These are phyloP conservation scores for Penicillium lagena DNA, from an alignment of 495 filamentous ascomycete genomes.

Conservation along the genomic window DNA sequence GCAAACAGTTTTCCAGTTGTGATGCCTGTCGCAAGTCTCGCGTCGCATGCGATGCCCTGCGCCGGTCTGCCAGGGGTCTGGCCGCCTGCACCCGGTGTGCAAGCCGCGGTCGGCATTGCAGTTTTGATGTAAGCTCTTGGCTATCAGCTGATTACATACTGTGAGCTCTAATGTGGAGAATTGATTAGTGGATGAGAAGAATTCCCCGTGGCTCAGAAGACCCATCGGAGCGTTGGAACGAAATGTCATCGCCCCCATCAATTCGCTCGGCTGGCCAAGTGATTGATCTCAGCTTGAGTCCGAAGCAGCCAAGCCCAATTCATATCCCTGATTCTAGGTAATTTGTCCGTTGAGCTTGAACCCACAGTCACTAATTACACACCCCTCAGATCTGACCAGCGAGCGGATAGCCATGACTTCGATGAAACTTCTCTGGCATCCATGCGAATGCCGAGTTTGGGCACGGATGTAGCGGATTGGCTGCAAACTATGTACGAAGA, in stretches of 20 bases:
- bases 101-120: conserved; percentile 9
- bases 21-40: conserved; percentile 14
- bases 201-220: not conserved
- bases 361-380: no score
- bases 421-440: no score
- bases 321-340: no score
- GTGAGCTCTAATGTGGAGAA: not conserved
- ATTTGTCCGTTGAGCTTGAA: no score
- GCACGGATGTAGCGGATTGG: conserved; percentile 5
- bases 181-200: conserved; percentile 3
- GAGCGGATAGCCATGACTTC: no score
- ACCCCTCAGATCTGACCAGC: no score
- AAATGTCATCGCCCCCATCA: no score
- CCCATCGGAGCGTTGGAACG: not conserved
- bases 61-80: conserved; percentile 5
- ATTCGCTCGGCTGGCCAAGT: no score
- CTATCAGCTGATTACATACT: no score
- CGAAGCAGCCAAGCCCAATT: no score
- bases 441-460: no score
- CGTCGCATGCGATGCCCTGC: conserved; percentile 11
- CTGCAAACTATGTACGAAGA: conserved; percentile 9
- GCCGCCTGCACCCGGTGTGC: conserved; percentile 12
- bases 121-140: conserved; percentile 6
- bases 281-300: no score
- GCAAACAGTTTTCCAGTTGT: conserved; percentile 14